Base-by-base conservation (phyloP, 2,329 filamentous ascomycete genomes). In the Colletotrichum sidae region DNA sequence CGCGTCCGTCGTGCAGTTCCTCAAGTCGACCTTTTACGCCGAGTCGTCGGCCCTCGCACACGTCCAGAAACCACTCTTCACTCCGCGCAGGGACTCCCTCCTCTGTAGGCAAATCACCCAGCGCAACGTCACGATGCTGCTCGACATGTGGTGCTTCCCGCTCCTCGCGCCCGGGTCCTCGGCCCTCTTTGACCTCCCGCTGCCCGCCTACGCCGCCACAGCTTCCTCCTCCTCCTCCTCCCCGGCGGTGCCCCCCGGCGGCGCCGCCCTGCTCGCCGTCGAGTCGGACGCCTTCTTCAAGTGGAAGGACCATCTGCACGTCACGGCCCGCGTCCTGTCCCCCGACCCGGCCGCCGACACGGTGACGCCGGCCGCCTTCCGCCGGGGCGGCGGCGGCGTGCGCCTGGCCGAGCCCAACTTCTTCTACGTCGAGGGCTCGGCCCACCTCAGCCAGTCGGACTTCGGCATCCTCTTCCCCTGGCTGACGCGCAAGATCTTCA, bases 401-500 rank as follows among this genome's bases (percentile, higher is more conserved):
- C 72, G 70, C 37, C 75, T 85, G 12, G 70, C 78, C 0, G 80
- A 83, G 60, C 89, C 92, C 5, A 86, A 90, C 70, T 87, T 95
- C 72, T 96, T 92, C 79, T 95, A 92, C 75, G 89, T 92, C 3
- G 75, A 83, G 12, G 81, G 86, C 49, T 91, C 90, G n/a, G 92
- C 93, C 0, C 93, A 97, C 74, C 84, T 96, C 34, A 92, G 86
- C 63, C 93, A 96, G 77, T 92, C 88, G 17, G 93, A 97, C 73
- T 96, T 96, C 70, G 93, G 92, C 41, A 80, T 96, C 33, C 78
- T 97, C 25, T 96, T 96, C 73, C 92, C 92, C 0, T 91, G 89
- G 84, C 71, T 90, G 51, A 88, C 86, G 8, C 85, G 83, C 71
- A 83, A 81, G 69, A 82, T 89, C 8, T 87, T 89, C 69, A 81